Percentiles rank a stretch among this genome's conserved stretches.
phyloP scores from a whole-genome alignment of 495 filamentous ascomycete genomes.

The Hypoxylon trugodes region DNA sequence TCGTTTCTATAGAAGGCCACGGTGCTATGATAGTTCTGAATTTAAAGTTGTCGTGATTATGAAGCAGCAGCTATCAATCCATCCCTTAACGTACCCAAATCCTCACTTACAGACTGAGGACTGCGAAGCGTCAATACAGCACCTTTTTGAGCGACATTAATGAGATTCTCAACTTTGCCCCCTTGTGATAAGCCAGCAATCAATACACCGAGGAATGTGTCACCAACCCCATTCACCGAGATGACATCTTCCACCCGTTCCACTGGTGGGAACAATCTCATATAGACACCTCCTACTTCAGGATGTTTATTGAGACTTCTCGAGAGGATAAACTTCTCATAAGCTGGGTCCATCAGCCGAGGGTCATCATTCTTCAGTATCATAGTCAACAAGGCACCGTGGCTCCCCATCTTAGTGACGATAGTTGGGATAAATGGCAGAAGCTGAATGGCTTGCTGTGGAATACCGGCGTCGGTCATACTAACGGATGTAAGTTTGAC shows the following conservation, averaged over 20 bases:
- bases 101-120: constrained; percentile 70
- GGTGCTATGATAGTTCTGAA: too few species aligned
- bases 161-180: constrained; percentile 55
- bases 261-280: constrained; percentile 77
- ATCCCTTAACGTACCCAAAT: constrained; percentile 48
- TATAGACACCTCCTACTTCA: constrained; percentile 81
- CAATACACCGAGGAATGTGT: constrained; percentile 87
- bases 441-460: constrained; percentile 84
- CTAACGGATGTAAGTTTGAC: constrained; percentile 63
- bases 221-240: constrained; percentile 93
- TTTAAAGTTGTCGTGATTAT: neutral
- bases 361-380: constrained; percentile 71
- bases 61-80: constrained; percentile 44
- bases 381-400: constrained; percentile 81
- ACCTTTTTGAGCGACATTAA: constrained; percentile 74
- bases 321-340: constrained; percentile 73
- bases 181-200: constrained; percentile 69
- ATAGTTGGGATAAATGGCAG: constrained; percentile 85
- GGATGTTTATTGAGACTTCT: constrained; percentile 59
- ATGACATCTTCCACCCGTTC: constrained; percentile 75
- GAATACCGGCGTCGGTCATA: constrained; percentile 81
- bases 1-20: too few species aligned
- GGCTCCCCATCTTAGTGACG: constrained; percentile 80
- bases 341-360: constrained; percentile 65
- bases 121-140: constrained; percentile 79